Conservation (phyloP, 169 alveolate genomes). For the Blepharisma undulans region DNA sequence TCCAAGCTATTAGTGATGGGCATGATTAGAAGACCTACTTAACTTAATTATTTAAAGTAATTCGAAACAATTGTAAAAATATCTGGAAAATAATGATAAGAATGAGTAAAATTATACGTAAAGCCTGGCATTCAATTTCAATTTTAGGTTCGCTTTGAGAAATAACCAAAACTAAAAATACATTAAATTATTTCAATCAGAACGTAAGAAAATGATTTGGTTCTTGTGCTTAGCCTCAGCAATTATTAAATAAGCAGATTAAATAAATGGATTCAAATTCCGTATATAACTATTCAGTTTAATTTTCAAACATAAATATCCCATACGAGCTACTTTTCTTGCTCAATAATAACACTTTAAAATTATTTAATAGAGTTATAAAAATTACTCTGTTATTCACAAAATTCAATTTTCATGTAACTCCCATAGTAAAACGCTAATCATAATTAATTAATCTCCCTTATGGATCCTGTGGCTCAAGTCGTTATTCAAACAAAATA, state of each 20-base stretch:
- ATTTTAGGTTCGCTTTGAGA: too few relatives aligned
- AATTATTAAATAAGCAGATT: neutral
- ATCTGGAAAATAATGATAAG: neutral
- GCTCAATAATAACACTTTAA: neutral
- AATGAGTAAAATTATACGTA: neutral
- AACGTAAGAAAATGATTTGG: too few relatives aligned
- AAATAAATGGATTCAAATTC: neutral
- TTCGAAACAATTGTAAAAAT: neutral
- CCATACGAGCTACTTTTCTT: neutral
- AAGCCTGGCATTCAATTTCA: too few relatives aligned
- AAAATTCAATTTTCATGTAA: neutral
- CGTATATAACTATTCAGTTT: neutral
- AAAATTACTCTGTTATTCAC: neutral
- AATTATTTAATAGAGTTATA: too few relatives aligned
- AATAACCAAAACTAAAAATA: too few relatives aligned
- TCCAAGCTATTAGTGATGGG: neutral
- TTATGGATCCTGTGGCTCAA: neutral
- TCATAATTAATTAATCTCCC: neutral
- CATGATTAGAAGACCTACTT: neutral
- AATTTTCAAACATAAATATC: too few relatives aligned
- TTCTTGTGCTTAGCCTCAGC: too few relatives aligned
- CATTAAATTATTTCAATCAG: too few relatives aligned
- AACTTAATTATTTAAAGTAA: neutral
- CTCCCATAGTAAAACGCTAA: neutral
- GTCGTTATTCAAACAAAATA: neutral